A percentile compares a stretch with the other conserved stretches of the same genome.
Evolutionary conservation across 176 grass and related monocot species (phyloP).

Genomic region (Alopecurus myosuroides): DNA sequence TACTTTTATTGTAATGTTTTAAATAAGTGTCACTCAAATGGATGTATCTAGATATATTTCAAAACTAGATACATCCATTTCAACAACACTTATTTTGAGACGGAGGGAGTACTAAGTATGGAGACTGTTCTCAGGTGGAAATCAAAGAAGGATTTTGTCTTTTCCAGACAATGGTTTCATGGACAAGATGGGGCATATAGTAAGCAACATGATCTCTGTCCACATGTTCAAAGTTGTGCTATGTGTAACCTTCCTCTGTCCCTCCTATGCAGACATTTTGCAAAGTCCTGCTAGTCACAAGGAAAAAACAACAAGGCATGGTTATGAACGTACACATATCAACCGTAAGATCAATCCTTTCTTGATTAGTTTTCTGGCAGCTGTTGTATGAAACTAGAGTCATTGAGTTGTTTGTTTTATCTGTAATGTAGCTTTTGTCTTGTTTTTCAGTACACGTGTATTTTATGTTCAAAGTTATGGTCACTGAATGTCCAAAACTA

Average conservation of each 20-base stretch:
- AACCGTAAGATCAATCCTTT: conserved; percentile 65
- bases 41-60: too few species aligned
- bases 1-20: neutral
- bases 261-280: conserved; percentile 61
- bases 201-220: conserved; percentile 41
- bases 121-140: conserved; percentile 68
- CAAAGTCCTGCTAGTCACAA: conserved; percentile 53
- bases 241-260: neutral
- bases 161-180: conserved; percentile 85
- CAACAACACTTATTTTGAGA: too few species aligned
- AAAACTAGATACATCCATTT: too few species aligned
- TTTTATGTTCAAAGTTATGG: neutral
- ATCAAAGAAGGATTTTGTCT: conserved; percentile 85
- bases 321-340: conserved; percentile 70
- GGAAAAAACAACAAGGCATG: conserved; percentile 49
- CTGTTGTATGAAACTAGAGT: neutral
- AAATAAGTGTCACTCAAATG: too few species aligned
- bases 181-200: conserved; percentile 93
- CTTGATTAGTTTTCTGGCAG: conserved; percentile 1
- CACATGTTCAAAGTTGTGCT: conserved; percentile 10
- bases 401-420: conserved; percentile 8
- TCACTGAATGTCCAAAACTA: neutral
- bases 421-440: neutral
- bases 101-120: neutral
- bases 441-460: neutral